phyloP scores from a whole-genome alignment of 768 basidiomycete species.

The Rhizopogon rudus region DNA sequence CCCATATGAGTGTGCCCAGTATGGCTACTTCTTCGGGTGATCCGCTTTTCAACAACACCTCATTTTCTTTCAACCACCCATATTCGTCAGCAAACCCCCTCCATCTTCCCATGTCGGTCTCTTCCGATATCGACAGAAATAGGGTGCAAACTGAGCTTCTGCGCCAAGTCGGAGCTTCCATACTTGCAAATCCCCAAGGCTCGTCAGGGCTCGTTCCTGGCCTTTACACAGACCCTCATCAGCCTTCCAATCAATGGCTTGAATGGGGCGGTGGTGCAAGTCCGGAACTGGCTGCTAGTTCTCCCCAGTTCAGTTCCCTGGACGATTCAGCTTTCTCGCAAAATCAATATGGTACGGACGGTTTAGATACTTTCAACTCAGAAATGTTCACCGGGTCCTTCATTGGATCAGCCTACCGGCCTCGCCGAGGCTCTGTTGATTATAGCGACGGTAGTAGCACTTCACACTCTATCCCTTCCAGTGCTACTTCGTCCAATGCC shows the following conservation, averaged over 20 bases:
- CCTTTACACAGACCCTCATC: constrained; percentile 13
- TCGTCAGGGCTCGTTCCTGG: constrained; percentile 6
- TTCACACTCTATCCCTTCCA: constrained; percentile 44
- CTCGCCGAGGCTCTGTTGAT: constrained; percentile 30
- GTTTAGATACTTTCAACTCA: not conserved
- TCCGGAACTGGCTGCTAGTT: not conserved
- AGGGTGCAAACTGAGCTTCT: constrained; percentile 41
- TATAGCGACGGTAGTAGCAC: constrained; percentile 41
- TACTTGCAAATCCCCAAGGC: constrained; percentile 3
- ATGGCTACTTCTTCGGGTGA: constrained; percentile 22
- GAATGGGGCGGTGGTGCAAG: constrained; percentile 22
- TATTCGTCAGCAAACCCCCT: constrained; percentile 15
- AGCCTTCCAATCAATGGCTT: constrained; percentile 16
- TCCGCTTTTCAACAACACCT: constrained; percentile 25
- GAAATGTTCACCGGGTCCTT: constrained; percentile 13
- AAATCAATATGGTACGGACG: constrained; percentile 19
- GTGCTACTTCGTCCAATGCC: constrained; percentile 46
- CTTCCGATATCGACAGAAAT: constrained; percentile 40
- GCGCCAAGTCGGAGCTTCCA: constrained; percentile 24
- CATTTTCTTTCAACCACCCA: constrained; percentile 25
- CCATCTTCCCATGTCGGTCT: constrained; percentile 14
- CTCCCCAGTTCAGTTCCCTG: constrained; percentile 13
- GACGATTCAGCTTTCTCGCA: constrained; percentile 26
- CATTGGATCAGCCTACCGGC: constrained; percentile 23
- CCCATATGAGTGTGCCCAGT: constrained; percentile 28